Percentiles rank a stretch among this genome's conserved stretches.
Conservation (phyloP, 352 stramenopile species). For the Aphanomyces astaci region DNA sequence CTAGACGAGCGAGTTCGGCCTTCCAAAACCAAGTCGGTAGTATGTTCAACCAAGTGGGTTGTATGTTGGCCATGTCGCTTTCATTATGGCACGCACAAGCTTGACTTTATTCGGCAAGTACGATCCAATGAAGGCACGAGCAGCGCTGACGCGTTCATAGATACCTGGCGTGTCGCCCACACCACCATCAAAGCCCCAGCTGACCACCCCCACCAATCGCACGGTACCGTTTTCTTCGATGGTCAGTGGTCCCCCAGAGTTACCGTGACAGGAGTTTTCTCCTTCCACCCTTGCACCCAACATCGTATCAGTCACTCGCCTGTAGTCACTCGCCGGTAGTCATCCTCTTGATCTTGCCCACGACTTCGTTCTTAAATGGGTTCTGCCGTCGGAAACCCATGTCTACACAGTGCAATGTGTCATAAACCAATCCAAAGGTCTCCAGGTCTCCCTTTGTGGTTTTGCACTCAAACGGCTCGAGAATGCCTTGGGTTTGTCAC, state of each 20-base stretch:
- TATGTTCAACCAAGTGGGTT: no score
- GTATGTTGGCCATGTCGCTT: no score
- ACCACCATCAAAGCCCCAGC: constrained; percentile 25
- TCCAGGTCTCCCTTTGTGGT: not conserved
- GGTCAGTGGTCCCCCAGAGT: constrained; percentile 28
- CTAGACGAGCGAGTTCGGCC: no score
- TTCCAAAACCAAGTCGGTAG: not conserved
- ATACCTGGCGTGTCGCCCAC: constrained; percentile 9
- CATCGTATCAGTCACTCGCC: no score
- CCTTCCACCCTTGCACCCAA: no score
- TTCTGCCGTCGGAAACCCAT: no score
- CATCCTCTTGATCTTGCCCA: no score
- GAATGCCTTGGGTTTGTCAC: no score
- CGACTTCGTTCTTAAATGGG: no score
- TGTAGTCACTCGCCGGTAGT: no score
- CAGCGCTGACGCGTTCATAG: not conserved
- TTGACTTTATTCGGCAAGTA: not conserved
- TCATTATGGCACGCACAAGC: not conserved
- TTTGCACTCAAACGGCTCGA: not conserved
- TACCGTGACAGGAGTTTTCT: constrained; percentile 28
- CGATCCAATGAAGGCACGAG: not conserved
- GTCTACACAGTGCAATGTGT: no score
- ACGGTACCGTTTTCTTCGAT: constrained; percentile 13
- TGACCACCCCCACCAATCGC: constrained; percentile 24
- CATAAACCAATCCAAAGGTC: no score